These are phyloP conservation scores for Trichoderma reesei DNA, from an alignment of 495 filamentous ascomycete genomes.

Conservation along the genomic window DNA sequence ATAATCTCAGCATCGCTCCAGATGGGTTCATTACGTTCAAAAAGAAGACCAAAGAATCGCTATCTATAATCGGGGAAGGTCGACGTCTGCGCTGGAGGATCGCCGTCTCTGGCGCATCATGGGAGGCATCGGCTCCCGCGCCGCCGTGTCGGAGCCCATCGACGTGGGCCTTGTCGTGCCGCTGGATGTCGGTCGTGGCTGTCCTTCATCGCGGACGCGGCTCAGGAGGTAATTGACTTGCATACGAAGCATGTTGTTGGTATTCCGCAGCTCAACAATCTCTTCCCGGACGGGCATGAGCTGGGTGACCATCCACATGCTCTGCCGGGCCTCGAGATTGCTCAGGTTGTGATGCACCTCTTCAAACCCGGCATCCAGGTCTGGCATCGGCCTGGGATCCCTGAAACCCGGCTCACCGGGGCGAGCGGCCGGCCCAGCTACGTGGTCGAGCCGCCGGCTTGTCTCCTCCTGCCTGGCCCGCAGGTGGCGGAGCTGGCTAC, in stretches of 20 bases:
- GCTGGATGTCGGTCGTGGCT: not conserved
- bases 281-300: constrained; percentile 41
- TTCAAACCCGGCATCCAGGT: constrained; percentile 9
- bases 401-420: not conserved
- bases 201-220: constrained; percentile 16
- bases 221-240: constrained; percentile 48
- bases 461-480: constrained; percentile 8
- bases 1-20: not conserved
- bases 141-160: not conserved
- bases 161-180: constrained; percentile 4
- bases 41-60: constrained; percentile 22
- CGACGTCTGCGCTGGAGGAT: constrained; percentile 1
- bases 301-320: constrained; percentile 40
- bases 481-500: constrained; percentile 15
- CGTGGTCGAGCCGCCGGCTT: constrained; percentile 6
- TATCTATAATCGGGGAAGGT: constrained; percentile 14
- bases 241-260: constrained; percentile 42
- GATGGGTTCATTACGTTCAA: constrained; percentile 10
- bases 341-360: constrained; percentile 18
- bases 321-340: constrained; percentile 39
- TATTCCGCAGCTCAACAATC: constrained; percentile 41
- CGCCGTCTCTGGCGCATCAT: constrained; percentile 6
- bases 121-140: constrained; percentile 5
- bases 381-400: not conserved
- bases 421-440: not conserved